Evolutionary conservation across 169 alveolate genomes (phyloP).

Genomic region (Plasmodium berghei): DNA sequence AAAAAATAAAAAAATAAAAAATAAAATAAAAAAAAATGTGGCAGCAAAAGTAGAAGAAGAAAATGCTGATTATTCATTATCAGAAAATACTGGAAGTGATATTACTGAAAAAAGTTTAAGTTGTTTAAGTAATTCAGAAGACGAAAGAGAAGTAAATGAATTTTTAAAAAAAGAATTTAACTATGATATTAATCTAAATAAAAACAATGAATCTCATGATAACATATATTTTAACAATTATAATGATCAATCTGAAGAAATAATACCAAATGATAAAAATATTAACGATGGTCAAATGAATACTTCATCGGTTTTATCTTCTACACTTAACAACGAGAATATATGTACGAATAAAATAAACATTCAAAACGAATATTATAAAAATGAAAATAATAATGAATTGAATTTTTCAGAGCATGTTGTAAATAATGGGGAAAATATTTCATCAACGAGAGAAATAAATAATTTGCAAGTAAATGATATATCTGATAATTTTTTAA

Average conservation of each 20-base stretch:
- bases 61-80: background rate
- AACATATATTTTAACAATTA: background rate
- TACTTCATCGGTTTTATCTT: background rate
- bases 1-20: slow-evolving; percentile 10
- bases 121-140: slow-evolving; percentile 49
- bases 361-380: background rate
- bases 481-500: slow-evolving; percentile 23
- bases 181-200: background rate
- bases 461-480: background rate
- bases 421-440: background rate
- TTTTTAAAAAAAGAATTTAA: slow-evolving; percentile 21
- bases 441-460: background rate
- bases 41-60: slow-evolving; percentile 3
- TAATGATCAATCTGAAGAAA: background rate
- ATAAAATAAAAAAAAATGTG: background rate
- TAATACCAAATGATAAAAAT: background rate
- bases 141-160: slow-evolving; percentile 40
- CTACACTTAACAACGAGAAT: background rate
- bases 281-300: background rate
- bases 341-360: no score
- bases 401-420: background rate
- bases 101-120: slow-evolving; percentile 43
- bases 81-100: slow-evolving; percentile 47
- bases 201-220: background rate
- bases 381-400: background rate